A percentile compares a stretch with the other conserved stretches of the same genome.
phyloP scores from a whole-genome alignment of 2,329 filamentous ascomycete species.

The Akanthomyces muscarius region DNA sequence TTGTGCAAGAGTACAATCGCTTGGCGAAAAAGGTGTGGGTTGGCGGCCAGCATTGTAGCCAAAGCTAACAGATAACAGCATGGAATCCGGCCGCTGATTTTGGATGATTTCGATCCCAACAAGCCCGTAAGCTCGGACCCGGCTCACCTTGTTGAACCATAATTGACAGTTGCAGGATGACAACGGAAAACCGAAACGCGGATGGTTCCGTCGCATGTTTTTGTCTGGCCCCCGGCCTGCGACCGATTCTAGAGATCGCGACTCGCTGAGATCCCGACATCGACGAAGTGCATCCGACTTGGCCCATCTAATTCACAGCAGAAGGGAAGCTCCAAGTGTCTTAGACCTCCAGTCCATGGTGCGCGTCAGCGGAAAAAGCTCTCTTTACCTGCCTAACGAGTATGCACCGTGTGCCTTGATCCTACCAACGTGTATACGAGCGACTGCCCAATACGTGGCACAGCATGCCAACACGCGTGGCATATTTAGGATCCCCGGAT shows the following conservation, averaged over 20 bases:
- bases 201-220: conserved; percentile 38
- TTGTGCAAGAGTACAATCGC: conserved; percentile 57
- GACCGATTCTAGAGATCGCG: conserved; percentile 11
- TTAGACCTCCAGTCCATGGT: conserved; percentile 56
- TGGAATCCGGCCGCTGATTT: conserved; percentile 43
- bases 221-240: conserved; percentile 24
- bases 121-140: conserved; percentile 24
- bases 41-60: background rate
- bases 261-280: conserved; percentile 29
- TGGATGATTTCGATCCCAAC: conserved; percentile 33
- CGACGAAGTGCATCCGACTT: conserved; percentile 55
- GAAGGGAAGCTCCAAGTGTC: conserved; percentile 44
- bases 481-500: conserved; percentile 61
- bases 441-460: conserved; percentile 60
- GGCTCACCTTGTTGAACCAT: background rate
- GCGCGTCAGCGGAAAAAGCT: conserved; percentile 58
- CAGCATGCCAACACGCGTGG: conserved; percentile 54
- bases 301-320: conserved; percentile 41
- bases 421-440: conserved; percentile 63
- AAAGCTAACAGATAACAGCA: conserved; percentile 38
- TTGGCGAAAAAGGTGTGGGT: conserved; percentile 52
- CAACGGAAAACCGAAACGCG: conserved; percentile 25
- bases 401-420: conserved; percentile 54
- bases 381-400: conserved; percentile 56
- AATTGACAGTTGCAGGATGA: background rate